phyloP scores from a whole-genome alignment of 2,329 filamentous ascomycete genomes.

The Hypoxylon sp. region DNA sequence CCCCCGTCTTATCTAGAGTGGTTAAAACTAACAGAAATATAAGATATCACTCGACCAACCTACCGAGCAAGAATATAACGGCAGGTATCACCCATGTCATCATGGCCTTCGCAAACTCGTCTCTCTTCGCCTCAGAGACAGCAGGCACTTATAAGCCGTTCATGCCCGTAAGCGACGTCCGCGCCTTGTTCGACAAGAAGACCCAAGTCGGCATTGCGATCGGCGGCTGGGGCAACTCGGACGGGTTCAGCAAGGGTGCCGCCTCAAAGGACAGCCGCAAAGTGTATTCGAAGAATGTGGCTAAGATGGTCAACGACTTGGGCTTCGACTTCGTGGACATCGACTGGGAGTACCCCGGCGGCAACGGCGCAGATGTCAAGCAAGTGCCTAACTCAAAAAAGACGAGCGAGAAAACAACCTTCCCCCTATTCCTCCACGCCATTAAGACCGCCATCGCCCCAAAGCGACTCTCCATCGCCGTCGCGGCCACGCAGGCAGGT shows the following conservation, averaged over 20 bases:
- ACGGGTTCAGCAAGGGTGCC: constrained; percentile 72
- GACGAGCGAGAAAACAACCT: constrained; percentile 73
- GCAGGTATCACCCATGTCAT: constrained; percentile 44
- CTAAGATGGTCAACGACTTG: constrained; percentile 71
- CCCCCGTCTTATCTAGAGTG: neutral
- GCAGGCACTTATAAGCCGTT: constrained; percentile 60
- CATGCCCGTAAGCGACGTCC: constrained; percentile 64
- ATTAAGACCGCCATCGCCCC: constrained; percentile 70
- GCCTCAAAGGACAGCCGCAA: constrained; percentile 64
- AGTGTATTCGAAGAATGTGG: constrained; percentile 74
- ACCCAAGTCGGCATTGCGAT: constrained; percentile 80
- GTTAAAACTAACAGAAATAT: constrained; percentile 17
- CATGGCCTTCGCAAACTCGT: constrained; percentile 44
- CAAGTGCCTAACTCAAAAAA: constrained; percentile 71
- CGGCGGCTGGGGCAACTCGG: constrained; percentile 80
- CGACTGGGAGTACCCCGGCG: constrained; percentile 76
- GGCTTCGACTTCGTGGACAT: constrained; percentile 79
- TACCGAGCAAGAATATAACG: constrained; percentile 38
- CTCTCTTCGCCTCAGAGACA: constrained; percentile 33
- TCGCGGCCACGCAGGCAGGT: constrained; percentile 73
- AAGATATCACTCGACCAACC: constrained; percentile 34
- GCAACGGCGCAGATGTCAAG: constrained; percentile 80
- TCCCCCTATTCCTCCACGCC: constrained; percentile 71
- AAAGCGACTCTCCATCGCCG: constrained; percentile 76
- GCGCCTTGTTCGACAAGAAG: constrained; percentile 62